Base-by-base conservation (phyloP, 2,329 filamentous ascomycete species). In the Sporothrix brasiliensis region DNA sequence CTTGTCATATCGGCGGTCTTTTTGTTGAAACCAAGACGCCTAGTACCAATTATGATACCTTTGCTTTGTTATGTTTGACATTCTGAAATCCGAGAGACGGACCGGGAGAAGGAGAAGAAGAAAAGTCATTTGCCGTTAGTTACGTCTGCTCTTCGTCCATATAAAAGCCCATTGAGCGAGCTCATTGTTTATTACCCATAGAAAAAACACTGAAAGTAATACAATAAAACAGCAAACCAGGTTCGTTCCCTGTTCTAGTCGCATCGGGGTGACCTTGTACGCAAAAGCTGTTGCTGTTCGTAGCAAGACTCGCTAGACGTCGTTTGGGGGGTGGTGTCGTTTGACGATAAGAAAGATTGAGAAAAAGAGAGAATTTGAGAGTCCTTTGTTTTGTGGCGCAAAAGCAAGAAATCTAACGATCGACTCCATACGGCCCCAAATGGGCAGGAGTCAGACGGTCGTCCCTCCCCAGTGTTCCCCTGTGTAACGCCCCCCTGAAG, bases 11-110 rank as follows among this genome's bases (percentile, higher is more conserved):
- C 39, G 63, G 63, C 30, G 4, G n/a, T 4, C 24, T 34, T 14
- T 6, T 14, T 6, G n/a, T 27, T n/a, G 44, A 34, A 30, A 30
- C 27, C 24, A 21, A 61, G 41, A 41, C n/a, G 24, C 61, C 24
- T 34, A n/a, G 61, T 6, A 50, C 61, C 24, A 27, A 50, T 3
- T 34, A 24, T 53, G 63, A 67, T 67, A 67, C 63, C 63, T 67
- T 39, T 67, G 49, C 49, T 53, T 65, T 21, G 44, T 41, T 69
- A 6, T 54, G 41, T 66, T 58, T 19, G 39, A 53, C 14, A 4
- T 47, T 27, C 11, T 19, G 27, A 24, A n/a, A 21, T 41, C 49
- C 27, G 41, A 41, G 50, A 44, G 39, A n/a, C 27, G 30, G 39
- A 21, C 16, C 19, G 44, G 39, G 21, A 63, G 24, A 53, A 47